Evolutionary conservation across 768 basidiomycete species (phyloP).

Genomic region (Punctularia strigosozonata): DNA sequence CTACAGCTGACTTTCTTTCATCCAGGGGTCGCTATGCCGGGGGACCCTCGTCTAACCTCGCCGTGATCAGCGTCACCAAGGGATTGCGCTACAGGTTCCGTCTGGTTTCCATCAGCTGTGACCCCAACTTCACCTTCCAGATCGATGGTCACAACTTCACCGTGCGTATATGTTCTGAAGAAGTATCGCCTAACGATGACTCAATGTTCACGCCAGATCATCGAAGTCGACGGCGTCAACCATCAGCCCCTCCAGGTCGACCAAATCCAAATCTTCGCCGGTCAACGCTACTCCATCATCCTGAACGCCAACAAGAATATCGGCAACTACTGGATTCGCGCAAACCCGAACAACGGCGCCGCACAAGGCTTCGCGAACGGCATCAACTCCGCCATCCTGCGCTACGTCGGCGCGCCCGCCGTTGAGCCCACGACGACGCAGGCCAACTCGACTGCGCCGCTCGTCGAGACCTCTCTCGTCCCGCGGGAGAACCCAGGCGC

Average conservation of each 20-base stretch:
- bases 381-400: constrained; percentile 32
- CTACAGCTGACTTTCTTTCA: too few species aligned
- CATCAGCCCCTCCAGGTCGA: constrained; percentile 24
- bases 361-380: constrained; percentile 19
- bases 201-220: too few species aligned
- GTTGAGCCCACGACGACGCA: constrained; percentile 20
- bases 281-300: constrained; percentile 18
- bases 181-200: too few species aligned
- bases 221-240: constrained; percentile 29
- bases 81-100: constrained; percentile 12
- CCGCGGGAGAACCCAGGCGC: constrained; percentile 4
- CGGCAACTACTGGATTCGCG: constrained; percentile 23
- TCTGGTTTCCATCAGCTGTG: constrained; percentile 12
- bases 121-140: constrained; percentile 27
- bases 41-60: not conserved
- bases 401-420: constrained; percentile 26
- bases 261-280: constrained; percentile 28
- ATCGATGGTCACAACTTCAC: constrained; percentile 27
- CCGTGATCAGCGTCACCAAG: not conserved
- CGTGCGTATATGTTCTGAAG: too few species aligned
- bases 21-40: not conserved
- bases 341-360: constrained; percentile 6
- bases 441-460: too few species aligned
- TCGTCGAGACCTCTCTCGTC: constrained; percentile 9
- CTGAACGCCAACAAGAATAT: constrained; percentile 26